phyloP scores from a whole-genome alignment of 2,329 filamentous ascomycete species.

The Acephala macrosclerotiorum region DNA sequence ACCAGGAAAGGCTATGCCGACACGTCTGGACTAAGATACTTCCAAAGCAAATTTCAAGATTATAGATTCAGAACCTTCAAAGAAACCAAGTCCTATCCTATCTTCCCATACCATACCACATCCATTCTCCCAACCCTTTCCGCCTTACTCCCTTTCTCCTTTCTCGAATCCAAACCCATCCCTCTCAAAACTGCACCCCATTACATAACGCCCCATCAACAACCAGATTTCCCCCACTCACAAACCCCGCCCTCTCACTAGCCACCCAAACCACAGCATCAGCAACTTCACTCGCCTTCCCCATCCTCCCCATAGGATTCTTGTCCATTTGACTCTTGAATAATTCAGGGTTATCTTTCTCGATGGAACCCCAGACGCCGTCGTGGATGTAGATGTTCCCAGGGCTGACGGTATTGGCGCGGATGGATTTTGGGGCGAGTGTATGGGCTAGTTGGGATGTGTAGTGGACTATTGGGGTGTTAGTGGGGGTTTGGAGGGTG shows the following conservation, averaged over 20 bases:
- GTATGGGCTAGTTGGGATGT: conserved; percentile 45
- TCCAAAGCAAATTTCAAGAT: too few relatives aligned
- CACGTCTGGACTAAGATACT: too few relatives aligned
- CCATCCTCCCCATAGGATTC: conserved; percentile 27
- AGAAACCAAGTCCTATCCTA: background rate
- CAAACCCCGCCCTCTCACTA: conserved; percentile 22
- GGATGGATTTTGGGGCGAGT: conserved; percentile 45
- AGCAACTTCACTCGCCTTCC: conserved; percentile 25
- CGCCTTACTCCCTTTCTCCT: background rate
- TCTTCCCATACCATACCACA: background rate
- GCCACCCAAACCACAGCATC: conserved; percentile 24
- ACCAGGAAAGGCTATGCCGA: too few relatives aligned
- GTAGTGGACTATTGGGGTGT: conserved; percentile 41
- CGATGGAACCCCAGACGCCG: conserved; percentile 47
- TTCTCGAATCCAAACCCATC: background rate
- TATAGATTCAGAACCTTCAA: too few relatives aligned
- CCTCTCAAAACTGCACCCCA: conserved; percentile 23
- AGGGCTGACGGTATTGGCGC: conserved; percentile 46
- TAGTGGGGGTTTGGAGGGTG: too few relatives aligned
- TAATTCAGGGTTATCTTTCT: conserved; percentile 42
- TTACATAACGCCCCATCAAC: conserved; percentile 27
- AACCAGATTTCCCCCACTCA: conserved; percentile 24
- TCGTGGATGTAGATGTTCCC: conserved; percentile 48
- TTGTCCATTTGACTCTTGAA: conserved; percentile 37
- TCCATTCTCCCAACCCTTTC: background rate